Evolutionary conservation across 805 yeast species (phyloP).

Genomic region (Saturnispora zaruensis): DNA sequence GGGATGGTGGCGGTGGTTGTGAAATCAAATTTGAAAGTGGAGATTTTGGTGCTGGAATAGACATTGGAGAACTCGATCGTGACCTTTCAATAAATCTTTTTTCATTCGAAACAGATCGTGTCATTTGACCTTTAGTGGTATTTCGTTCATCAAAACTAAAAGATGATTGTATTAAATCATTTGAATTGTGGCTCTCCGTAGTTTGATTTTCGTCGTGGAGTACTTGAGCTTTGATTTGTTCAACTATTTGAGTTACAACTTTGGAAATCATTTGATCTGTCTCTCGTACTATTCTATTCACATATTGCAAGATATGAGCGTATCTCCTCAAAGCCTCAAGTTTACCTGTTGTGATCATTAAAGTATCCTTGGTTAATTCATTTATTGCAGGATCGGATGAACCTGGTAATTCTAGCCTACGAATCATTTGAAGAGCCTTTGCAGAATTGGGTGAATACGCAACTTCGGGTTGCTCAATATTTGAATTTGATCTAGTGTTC

Average conservation of each 20-base stretch:
- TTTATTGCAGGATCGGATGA: conserved; percentile 59
- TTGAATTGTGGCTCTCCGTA: background rate
- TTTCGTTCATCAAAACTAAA: background rate
- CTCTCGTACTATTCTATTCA: conserved; percentile 69
- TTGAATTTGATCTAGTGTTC: conserved; percentile 11
- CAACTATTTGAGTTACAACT: conserved; percentile 56
- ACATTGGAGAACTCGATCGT: conserved; percentile 14
- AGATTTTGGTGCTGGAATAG: conserved; percentile 3
- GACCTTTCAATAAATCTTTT: conserved; percentile 10
- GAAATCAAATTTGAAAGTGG: background rate
- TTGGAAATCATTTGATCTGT: conserved; percentile 60
- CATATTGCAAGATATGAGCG: conserved; percentile 65
- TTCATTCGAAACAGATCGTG: background rate
- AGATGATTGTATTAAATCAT: background rate
- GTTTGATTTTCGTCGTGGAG: conserved; percentile 7
- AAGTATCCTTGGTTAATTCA: conserved; percentile 59
- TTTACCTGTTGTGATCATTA: conserved; percentile 50
- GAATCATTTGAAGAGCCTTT: conserved; percentile 40
- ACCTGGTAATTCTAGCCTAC: conserved; percentile 35
- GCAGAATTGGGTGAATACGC: conserved; percentile 53
- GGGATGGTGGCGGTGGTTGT: conserved; percentile 6
- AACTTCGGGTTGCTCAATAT: conserved; percentile 24
- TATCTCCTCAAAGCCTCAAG: conserved; percentile 61
- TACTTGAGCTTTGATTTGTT: conserved; percentile 37
- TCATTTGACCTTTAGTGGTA: background rate